A percentile compares a stretch with the other conserved stretches of the same genome.
phyloP scores from a whole-genome alignment of 305 asterid species.

The Fraxinus baroniana region DNA sequence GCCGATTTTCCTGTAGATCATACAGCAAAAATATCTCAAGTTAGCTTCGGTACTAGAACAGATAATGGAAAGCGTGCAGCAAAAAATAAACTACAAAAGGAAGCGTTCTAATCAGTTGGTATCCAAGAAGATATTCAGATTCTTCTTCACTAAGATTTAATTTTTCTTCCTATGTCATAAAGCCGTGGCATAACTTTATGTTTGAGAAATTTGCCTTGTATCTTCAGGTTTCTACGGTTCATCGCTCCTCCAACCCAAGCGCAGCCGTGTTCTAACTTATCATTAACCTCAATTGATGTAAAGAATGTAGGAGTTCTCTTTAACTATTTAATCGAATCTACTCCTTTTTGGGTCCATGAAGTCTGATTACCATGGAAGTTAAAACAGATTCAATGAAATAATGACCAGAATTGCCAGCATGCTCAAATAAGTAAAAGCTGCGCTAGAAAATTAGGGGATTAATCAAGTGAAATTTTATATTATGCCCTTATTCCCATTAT shows the following conservation, averaged over 20 bases:
- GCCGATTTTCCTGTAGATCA: slow-evolving; percentile 45
- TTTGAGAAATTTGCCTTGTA: not conserved
- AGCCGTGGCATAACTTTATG: not conserved
- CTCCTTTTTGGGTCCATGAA: not conserved
- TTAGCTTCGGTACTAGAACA: not conserved
- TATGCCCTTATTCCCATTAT: not conserved
- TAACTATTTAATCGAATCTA: not conserved
- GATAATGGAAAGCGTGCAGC: not conserved
- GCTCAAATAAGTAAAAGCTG: slow-evolving; percentile 6
- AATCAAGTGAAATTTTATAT: not conserved
- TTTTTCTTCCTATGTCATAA: not conserved
- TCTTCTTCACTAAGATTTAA: not conserved
- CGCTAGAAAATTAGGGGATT: not conserved
- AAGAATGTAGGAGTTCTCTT: not conserved
- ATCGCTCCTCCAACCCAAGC: not conserved
- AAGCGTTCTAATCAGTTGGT: not conserved
- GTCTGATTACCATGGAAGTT: not conserved
- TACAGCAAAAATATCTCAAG: slow-evolving; percentile 2
- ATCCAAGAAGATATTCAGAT: not conserved
- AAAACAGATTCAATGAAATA: not conserved
- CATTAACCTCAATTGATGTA: not conserved
- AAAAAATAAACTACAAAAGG: not conserved
- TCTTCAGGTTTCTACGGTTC: not conserved
- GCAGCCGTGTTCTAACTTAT: not conserved
- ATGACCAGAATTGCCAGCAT: not conserved